Base-by-base conservation (phyloP, 2,329 filamentous ascomycete species). In the Hymenoscyphus repandus region DNA sequence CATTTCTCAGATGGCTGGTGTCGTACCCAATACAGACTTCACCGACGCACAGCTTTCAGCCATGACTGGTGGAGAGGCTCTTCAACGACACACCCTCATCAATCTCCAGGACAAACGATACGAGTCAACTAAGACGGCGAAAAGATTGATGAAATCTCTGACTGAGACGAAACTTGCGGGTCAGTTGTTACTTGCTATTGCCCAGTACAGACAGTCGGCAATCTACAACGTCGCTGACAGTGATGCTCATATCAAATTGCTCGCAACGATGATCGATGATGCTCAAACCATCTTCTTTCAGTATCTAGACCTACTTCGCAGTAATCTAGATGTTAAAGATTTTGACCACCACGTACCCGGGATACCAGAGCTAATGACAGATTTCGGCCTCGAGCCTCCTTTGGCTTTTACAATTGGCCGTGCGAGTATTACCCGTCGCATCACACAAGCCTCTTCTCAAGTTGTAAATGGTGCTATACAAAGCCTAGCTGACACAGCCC, bases 1-100 rank as follows among this genome's bases (percentile, higher is more conserved):
- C 53, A 86, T 97, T 46, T 83, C 83, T 33, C 88, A 88, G 2
- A 97, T 99, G 93, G 90, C 89, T 15, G 95, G 95, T 41, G 91
- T 99, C 53, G 85, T 92, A 11, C 84, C 91, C 3, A 86, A 92
- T 53, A 80, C 85, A 47, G 89, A 91, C 63, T 92, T 96, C 63
- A 96, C 89, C 30, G 92, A 99, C 59, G 74, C 84, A 15, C 91
- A 96, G 69, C 79, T 96, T 27, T 75, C 88, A 55, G 90, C 89
- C 12, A 90, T 99, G 81, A 89, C 88, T 37, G 92, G 91, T 54
- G 91, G 92, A 12, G 82, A 89, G 46, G 74, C 85, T 22, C 74
- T 99, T 10, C 86, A 88, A 57, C 82, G 84, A 9, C 87, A 92
- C 61, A 95, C 88, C 1, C 77, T 97, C 36, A 79, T 88, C 53